These are phyloP conservation scores for Microglena sp. DNA, from an alignment of 139 green algal genomes.

Conservation along the genomic window DNA sequence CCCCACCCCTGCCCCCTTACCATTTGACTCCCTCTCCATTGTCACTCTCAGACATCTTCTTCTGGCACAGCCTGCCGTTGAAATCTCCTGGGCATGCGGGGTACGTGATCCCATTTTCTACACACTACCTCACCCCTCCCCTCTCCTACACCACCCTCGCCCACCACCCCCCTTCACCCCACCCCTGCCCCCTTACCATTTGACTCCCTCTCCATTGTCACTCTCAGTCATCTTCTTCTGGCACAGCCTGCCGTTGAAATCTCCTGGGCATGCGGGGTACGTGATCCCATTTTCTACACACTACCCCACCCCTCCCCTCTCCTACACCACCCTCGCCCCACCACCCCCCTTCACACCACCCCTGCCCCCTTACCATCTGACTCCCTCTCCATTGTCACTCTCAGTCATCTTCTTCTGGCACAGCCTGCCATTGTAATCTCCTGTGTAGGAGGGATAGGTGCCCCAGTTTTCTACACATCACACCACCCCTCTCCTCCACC, in stretches of 20 bases:
- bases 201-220: not conserved
- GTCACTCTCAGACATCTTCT: not conserved
- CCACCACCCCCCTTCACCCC: not conserved
- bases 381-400: too few relatives aligned
- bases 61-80: constrained; percentile 26
- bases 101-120: too few relatives aligned
- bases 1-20: not conserved
- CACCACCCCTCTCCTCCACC: too few relatives aligned
- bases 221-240: constrained; percentile 65
- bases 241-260: constrained; percentile 48
- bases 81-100: constrained; percentile 42
- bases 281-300: too few relatives aligned
- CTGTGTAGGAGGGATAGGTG: constrained; percentile 52
- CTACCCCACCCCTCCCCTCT: too few relatives aligned
- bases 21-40: not conserved
- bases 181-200: not conserved
- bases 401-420: constrained; percentile 74
- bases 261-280: constrained; percentile 57
- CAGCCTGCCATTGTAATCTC: constrained; percentile 35
- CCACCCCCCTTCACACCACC: not conserved
- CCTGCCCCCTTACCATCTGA: not conserved
- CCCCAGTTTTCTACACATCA: not conserved
- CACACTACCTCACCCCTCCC: not conserved
- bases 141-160: not conserved
- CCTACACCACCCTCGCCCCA: too few relatives aligned